Evolutionary conservation across 768 basidiomycete species (phyloP), one percentile per base, ranked within the genome.

Genomic region (Cyclocybe aegerita): DNA sequence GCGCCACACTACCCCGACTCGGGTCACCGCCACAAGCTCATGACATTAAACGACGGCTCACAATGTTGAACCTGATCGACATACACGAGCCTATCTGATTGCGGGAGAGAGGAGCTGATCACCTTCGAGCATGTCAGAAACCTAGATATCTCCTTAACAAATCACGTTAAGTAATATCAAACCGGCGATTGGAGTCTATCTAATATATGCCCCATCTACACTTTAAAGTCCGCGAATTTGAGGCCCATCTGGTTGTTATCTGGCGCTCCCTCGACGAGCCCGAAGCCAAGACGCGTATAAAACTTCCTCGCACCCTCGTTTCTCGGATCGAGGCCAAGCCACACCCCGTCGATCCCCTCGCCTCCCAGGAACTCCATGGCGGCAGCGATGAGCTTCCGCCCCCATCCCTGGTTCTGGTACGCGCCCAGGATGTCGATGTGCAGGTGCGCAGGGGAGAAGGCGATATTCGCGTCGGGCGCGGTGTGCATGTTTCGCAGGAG

Each of bases 341-440:
- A 90, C 30, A 91, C 64, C 1, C 78, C 76, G 9, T 70, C 66
- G 11, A 82, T 58, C 33, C 76, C 76, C 42, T 78, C 70, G 31
- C 59, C 73, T 52, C 70, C 77, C 60, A 91, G 64, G 68, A 80
- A 71, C 39, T 71, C 69, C 17, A 87, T 75, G 3, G 79, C 85
- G 32, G 58, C 67, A 39, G 66, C 72, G 33, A 90, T 81, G 56
- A 91, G 63, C 62, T 67, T 80, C 61, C 74, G 75, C n/a, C 88
- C 89, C 81, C 82, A 88, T 16, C 88, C 88, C 53, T 77, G 77
- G 48, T 79, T 70, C 64, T 88, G 88, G 62, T 87, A 80, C 38
- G 72, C 73, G 17, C 82, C 76, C 58, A 90, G 61, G 48, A 91
- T 80, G 56, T 92, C 72, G 60, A 91, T 83, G 63, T 92, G 89